phyloP scores from a whole-genome alignment of 352 stramenopile genomes.

The Pythium grandisporangium region DNA sequence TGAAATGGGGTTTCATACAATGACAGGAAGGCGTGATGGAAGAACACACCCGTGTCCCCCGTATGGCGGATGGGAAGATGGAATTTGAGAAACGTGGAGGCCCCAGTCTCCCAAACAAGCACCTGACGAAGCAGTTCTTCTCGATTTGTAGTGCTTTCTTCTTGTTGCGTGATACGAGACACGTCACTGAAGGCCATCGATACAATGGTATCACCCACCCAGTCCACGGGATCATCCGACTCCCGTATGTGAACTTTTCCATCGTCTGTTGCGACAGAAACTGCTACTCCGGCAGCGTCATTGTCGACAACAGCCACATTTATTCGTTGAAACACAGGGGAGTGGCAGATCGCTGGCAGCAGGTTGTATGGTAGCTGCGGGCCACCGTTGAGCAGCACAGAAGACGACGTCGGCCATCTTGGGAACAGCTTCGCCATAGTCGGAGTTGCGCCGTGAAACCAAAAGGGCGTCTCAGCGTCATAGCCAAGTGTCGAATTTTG shows the following conservation, averaged over 20 bases:
- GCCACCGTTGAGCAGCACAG: too few species aligned
- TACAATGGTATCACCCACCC: slow-evolving; percentile 40
- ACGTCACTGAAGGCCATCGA: slow-evolving; percentile 50
- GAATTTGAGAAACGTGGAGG: slow-evolving; percentile 58
- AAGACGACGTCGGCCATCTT: slow-evolving; percentile 10
- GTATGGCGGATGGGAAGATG: slow-evolving; percentile 41
- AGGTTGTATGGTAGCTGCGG: slow-evolving; percentile 59
- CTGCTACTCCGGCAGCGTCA: slow-evolving; percentile 29
- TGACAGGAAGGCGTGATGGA: slow-evolving; percentile 21
- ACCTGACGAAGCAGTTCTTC: slow-evolving; percentile 20
- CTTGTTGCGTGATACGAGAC: slow-evolving; percentile 10
- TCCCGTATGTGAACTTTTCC: slow-evolving; percentile 25
- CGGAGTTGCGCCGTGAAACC: slow-evolving; percentile 28
- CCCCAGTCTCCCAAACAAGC: slow-evolving; percentile 31
- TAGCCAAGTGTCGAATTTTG: slow-evolving; percentile 41
- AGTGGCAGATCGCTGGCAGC: slow-evolving; percentile 35
- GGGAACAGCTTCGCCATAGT: slow-evolving; percentile 12
- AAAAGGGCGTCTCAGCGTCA: slow-evolving; percentile 44
- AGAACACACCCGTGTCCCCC: slow-evolving; percentile 27
- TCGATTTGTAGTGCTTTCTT: neutral
- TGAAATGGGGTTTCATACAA: slow-evolving; percentile 64
- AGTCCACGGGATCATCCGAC: slow-evolving; percentile 25
- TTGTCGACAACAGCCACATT: slow-evolving; percentile 45
- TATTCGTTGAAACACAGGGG: slow-evolving; percentile 29
- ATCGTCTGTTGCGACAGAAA: slow-evolving; percentile 30